A percentile compares a stretch with the other conserved stretches of the same genome.
Evolutionary conservation across 2,329 filamentous ascomycete genomes (phyloP).

Genomic region (Nemania abortiva): DNA sequence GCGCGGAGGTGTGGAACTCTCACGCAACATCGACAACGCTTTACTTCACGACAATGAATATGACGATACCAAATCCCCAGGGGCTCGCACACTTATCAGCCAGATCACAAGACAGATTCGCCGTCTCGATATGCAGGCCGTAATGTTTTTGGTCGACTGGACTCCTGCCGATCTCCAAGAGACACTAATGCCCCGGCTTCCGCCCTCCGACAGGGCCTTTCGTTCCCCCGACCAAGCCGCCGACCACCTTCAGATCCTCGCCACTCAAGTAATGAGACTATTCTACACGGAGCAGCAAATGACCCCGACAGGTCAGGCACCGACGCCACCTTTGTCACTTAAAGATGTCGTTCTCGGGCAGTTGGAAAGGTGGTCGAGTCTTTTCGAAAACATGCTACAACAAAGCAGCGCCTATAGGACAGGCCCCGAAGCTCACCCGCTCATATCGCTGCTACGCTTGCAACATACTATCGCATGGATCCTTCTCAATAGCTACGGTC

Average conservation of each 20-base stretch:
- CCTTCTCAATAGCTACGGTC: conserved; percentile 44
- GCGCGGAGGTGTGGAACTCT: conserved; percentile 52
- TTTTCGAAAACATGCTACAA: conserved; percentile 47
- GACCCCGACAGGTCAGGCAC: conserved; percentile 27
- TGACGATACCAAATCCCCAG: conserved; percentile 38
- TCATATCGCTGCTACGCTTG: conserved; percentile 50
- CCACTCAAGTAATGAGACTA: conserved; percentile 50
- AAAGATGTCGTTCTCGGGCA: conserved; percentile 40
- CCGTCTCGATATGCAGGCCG: conserved; percentile 55
- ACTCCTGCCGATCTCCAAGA: conserved; percentile 49
- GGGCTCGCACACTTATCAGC: conserved; percentile 41
- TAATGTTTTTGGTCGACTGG: conserved; percentile 52
- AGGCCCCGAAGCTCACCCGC: conserved; percentile 31
- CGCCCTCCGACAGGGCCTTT: conserved; percentile 41
- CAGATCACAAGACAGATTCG: conserved; percentile 53
- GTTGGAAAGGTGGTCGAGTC: conserved; percentile 47
- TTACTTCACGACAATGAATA: conserved; percentile 26
- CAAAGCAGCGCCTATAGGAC: conserved; percentile 34
- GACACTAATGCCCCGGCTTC: conserved; percentile 34
- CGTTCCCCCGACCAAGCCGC: conserved; percentile 51
- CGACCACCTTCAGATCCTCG: conserved; percentile 50
- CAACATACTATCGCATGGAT: conserved; percentile 50
- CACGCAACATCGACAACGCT: conserved; percentile 41
- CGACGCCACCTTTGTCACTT: conserved; percentile 25
- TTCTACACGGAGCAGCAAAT: conserved; percentile 44